A percentile compares a stretch with the other conserved stretches of the same genome.
Conservation (phyloP, 2,329 filamentous ascomycete genomes). For the Amauroascus verrucosus region DNA sequence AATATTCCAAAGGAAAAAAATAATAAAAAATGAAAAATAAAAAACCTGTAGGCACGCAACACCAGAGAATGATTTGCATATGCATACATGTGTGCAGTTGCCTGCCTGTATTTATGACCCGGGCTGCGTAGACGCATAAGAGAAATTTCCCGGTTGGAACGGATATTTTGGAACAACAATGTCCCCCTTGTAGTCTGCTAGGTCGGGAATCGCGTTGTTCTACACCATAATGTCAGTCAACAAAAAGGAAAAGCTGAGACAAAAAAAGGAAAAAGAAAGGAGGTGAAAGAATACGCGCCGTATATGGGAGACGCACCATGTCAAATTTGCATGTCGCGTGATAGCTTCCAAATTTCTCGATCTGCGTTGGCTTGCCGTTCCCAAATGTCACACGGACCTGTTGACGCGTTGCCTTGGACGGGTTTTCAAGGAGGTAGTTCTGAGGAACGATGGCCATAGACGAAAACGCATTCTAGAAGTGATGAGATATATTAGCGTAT, state of each 20-base stretch:
- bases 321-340: conserved; percentile 5
- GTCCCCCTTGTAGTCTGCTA: conserved; percentile 5
- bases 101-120: background rate
- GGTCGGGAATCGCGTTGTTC: conserved; percentile 2
- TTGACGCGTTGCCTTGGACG: conserved; percentile 9
- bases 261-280: background rate
- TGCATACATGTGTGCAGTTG: background rate
- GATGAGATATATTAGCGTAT: background rate
- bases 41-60: too few relatives aligned
- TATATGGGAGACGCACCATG: conserved; percentile 1
- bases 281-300: background rate
- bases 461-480: background rate
- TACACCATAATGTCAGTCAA: background rate
- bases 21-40: too few relatives aligned
- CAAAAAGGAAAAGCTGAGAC: too few relatives aligned
- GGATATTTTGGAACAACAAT: conserved; percentile 8
- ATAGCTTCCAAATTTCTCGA: conserved; percentile 6
- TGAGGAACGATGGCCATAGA: conserved; percentile 8
- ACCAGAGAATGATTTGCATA: conserved; percentile 1
- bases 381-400: conserved; percentile 10
- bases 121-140: background rate
- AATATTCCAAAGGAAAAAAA: too few relatives aligned
- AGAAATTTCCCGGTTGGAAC: background rate
- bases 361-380: background rate
- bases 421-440: background rate